Evolutionary conservation across 2,329 filamentous ascomycete genomes (phyloP).

Genomic region (Geosmithia flava): DNA sequence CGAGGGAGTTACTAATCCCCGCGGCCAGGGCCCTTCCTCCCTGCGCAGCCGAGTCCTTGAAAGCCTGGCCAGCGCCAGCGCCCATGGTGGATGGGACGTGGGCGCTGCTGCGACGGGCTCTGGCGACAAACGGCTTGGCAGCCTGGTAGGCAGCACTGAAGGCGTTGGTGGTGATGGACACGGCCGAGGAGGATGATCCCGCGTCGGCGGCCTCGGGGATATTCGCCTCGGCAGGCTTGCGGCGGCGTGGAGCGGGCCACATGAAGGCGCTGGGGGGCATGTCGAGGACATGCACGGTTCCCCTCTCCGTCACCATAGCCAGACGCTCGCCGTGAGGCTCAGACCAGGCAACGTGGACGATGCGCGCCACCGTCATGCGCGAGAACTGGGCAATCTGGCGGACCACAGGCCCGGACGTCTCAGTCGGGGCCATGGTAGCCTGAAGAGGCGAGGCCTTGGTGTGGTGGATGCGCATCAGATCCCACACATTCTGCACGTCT

Average conservation of each 20-base stretch:
- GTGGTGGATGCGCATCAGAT: constrained; percentile 54
- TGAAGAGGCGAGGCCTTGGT: constrained; percentile 50
- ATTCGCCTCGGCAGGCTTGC: constrained; percentile 17
- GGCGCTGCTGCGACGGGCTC: constrained; percentile 38
- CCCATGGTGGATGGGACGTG: constrained; percentile 15
- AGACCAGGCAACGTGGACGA: constrained; percentile 85
- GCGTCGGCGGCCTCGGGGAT: constrained; percentile 28
- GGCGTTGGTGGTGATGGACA: constrained; percentile 59
- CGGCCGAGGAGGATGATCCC: constrained; percentile 33
- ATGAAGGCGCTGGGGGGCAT: constrained; percentile 72
- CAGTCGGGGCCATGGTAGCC: constrained; percentile 28
- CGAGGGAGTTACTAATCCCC: constrained; percentile 62
- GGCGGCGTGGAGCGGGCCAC: constrained; percentile 66
- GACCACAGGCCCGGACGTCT: constrained; percentile 44
- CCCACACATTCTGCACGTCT: constrained; percentile 76
- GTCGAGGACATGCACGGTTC: constrained; percentile 89
- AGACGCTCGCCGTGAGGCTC: constrained; percentile 68
- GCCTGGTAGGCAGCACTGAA: constrained; percentile 59
- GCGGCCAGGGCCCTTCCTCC: constrained; percentile 61
- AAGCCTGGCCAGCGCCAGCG: constrained; percentile 21
- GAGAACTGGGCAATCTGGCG: constrained; percentile 82
- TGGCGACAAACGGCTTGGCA: constrained; percentile 46
- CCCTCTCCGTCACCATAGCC: constrained; percentile 83
- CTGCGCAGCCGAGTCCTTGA: constrained; percentile 53
- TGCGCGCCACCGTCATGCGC: constrained; percentile 80